A percentile compares a stretch with the other conserved stretches of the same genome.
phyloP scores from a whole-genome alignment of 805 yeast species.

The Monosporozyma aquatica region DNA sequence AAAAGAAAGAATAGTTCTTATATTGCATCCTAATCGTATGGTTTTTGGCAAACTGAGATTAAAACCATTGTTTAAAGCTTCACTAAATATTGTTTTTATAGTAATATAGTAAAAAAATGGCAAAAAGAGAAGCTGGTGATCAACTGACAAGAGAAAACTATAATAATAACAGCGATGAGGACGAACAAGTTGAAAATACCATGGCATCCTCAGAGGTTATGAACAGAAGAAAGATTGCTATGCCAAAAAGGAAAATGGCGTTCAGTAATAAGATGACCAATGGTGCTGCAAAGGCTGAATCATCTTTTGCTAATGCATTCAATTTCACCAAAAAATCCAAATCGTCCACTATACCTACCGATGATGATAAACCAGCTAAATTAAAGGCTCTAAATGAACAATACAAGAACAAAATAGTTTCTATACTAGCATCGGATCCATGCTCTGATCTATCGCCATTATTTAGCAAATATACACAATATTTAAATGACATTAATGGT shows the following conservation, averaged over 20 bases:
- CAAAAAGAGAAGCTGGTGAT: constrained; percentile 57
- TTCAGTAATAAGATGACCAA: constrained; percentile 1
- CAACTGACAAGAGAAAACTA: constrained; percentile 53
- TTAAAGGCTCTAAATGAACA: constrained; percentile 58
- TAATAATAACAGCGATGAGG: constrained; percentile 30
- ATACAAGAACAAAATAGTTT: constrained; percentile 42
- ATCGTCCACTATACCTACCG: background rate
- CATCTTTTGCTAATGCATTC: constrained; percentile 16
- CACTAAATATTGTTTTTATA: too few species aligned
- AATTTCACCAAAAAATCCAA: constrained; percentile 7
- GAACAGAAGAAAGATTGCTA: constrained; percentile 61
- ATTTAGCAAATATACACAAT: constrained; percentile 50
- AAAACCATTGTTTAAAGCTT: too few species aligned
- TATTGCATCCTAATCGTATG: too few species aligned
- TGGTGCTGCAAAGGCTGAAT: constrained; percentile 9
- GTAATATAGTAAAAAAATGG: constrained; percentile 32
- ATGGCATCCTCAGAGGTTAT: constrained; percentile 53
- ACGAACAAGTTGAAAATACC: constrained; percentile 39
- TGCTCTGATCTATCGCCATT: constrained; percentile 48
- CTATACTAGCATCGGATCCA: constrained; percentile 36
- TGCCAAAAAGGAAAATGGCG: constrained; percentile 40
- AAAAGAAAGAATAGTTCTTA: background rate
- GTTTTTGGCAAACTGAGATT: too few species aligned
- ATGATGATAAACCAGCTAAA: constrained; percentile 36
- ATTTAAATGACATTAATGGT: constrained; percentile 31